Evolutionary conservation across 2,329 filamentous ascomycete species (phyloP), one percentile per base, ranked within the genome.

Genomic region (Cercospora sojina): DNA sequence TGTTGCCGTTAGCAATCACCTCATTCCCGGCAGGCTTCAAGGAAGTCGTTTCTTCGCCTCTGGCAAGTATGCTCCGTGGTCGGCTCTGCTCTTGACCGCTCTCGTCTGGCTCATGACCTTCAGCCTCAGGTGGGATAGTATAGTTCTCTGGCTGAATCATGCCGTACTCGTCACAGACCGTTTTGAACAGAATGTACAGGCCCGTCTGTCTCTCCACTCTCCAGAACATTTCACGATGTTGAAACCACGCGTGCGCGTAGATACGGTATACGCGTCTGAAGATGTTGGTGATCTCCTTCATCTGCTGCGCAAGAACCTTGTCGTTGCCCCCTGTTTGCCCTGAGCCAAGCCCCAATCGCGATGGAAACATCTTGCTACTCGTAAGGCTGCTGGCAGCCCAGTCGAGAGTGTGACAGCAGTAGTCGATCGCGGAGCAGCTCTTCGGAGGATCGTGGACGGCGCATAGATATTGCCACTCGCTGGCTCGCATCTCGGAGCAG

Each of bases 161-260:
- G 72, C 90, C 90, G 79, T 97, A 97, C 73, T 90, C 85, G 77
- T 99, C 95, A 79, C 94, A 98, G 23, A 98, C 93, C 0, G 91
- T 95, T 84, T 97, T 98, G 85, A 98, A 99, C 75, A 99, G 90
- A 65, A 96, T 87, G 77, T 99, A 99, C 10, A 99, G 82, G 0
- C 95, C 95, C n/a, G 92, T 92, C 77, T 93, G 88, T 9, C 87
- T 87, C 80, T 99, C 95, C 1, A 98, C 90, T 47, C 91, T 88
- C 93, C 94, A 98, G 79, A 98, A 99, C 62, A 97, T 92, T 64
- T 91, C 90, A 55, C 93, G 88, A 79, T 99, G 95, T 80, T 97
- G 93, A 79, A 97, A 99, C 95, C 95, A 99, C 7, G 95, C 95
- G 77, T 99, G 95, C 56, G 95, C 95, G 77, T 98, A 99, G 79